Conservation (phyloP, 2,329 filamentous ascomycete species). For the Simplicillium sp. region DNA sequence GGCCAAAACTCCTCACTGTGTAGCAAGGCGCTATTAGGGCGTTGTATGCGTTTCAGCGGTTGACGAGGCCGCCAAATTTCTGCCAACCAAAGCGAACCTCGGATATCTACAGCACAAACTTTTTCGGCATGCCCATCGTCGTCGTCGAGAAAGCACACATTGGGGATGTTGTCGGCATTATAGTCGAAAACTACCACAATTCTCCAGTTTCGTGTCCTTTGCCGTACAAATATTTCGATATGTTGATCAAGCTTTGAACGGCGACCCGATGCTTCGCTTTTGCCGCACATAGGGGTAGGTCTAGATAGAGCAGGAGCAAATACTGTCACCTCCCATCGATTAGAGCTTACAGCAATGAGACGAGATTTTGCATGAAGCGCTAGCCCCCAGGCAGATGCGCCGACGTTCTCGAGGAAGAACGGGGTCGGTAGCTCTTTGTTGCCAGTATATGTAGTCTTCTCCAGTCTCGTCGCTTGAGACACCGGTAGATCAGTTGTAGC, state of each 20-base stretch:
- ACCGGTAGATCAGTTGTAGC: background rate
- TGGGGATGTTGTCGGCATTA: constrained; percentile 39
- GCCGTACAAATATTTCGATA: constrained; percentile 24
- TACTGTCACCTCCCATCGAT: constrained; percentile 47
- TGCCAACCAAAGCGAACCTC: constrained; percentile 37
- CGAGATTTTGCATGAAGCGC: constrained; percentile 74
- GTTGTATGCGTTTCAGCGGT: constrained; percentile 16
- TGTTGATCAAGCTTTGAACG: background rate
- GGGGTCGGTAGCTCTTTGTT: constrained; percentile 17
- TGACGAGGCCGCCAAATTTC: constrained; percentile 37
- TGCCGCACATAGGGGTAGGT: too few relatives aligned
- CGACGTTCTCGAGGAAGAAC: constrained; percentile 71
- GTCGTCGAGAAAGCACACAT: constrained; percentile 40
- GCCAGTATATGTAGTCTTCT: constrained; percentile 1
- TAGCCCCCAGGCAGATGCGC: constrained; percentile 77
- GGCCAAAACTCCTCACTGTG: constrained; percentile 20
- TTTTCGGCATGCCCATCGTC: constrained; percentile 36
- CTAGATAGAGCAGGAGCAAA: constrained; percentile 36
- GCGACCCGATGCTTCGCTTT: background rate
- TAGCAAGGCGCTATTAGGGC: constrained; percentile 8
- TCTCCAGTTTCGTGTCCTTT: constrained; percentile 37
- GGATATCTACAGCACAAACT: constrained; percentile 41
- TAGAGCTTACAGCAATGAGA: constrained; percentile 78
- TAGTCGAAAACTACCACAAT: constrained; percentile 33
- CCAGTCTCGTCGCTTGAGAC: background rate